A percentile compares a stretch with the other conserved stretches of the same genome.
Conservation (phyloP, 805 yeast species). For the Monosporozyma aerobia region DNA sequence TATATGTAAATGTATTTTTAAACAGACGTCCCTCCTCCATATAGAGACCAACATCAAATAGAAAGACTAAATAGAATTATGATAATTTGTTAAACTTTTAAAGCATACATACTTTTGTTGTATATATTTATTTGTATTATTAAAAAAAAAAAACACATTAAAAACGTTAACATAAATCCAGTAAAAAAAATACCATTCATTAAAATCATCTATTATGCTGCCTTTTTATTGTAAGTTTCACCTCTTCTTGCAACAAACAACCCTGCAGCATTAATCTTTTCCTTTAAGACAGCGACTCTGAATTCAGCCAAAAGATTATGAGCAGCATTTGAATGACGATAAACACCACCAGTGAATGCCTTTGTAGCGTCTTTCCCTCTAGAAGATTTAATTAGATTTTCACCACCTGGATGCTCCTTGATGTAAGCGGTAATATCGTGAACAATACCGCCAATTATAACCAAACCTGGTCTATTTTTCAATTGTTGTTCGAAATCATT, state of each 20-base stretch:
- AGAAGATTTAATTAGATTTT: constrained; percentile 58
- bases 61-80: too few relatives aligned
- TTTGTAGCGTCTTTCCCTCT: constrained; percentile 74
- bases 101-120: background rate
- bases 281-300: constrained; percentile 75
- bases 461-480: constrained; percentile 46
- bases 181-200: background rate
- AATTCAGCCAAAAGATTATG: constrained; percentile 71
- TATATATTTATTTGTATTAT: background rate
- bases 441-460: constrained; percentile 69
- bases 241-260: constrained; percentile 33
- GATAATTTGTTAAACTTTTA: background rate
- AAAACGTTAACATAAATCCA: background rate
- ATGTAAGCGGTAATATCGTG: constrained; percentile 65
- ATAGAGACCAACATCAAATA: background rate
- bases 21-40: background rate
- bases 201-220: background rate
- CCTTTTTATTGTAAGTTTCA: constrained; percentile 20
- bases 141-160: background rate
- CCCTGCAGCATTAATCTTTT: constrained; percentile 48
- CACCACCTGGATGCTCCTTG: constrained; percentile 80
- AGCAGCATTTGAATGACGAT: constrained; percentile 79
- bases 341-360: constrained; percentile 82
- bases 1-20: background rate
- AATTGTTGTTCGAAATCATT: constrained; percentile 46